Evolutionary conservation across 345 rosid species (phyloP).

Genomic region (Pistacia vera): DNA sequence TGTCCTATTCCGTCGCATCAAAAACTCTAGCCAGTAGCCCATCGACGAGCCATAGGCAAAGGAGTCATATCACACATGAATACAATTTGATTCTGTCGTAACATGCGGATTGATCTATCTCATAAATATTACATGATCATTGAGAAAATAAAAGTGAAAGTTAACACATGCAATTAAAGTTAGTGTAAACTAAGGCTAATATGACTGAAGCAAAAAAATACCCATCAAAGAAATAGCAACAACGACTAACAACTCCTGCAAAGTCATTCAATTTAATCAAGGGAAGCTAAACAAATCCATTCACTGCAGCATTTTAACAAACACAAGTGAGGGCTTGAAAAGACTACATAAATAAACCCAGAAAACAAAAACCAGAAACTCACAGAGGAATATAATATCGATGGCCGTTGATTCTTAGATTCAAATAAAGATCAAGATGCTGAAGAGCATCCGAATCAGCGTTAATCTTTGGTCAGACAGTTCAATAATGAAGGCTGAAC

Average conservation of each 20-base stretch:
- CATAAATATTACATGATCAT: background rate
- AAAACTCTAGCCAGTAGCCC: no score
- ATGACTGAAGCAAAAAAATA: background rate
- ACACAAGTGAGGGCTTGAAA: background rate
- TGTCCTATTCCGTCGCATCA: no score
- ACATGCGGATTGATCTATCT: background rate
- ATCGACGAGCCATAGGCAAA: no score
- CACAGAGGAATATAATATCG: background rate
- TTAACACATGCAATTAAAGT: background rate
- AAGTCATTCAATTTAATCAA: background rate
- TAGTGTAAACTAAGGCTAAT: background rate
- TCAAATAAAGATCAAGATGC: background rate
- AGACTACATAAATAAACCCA: background rate
- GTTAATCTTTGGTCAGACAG: background rate
- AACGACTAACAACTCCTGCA: background rate
- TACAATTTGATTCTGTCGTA: background rate
- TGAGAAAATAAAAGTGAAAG: background rate
- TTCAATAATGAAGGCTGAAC: background rate
- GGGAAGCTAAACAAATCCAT: background rate
- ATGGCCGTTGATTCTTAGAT: background rate
- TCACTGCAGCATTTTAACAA: constrained; percentile 5
- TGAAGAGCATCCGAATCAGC: background rate
- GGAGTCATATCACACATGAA: background rate
- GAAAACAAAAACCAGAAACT: background rate
- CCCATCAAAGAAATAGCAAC: background rate